Base-by-base conservation (phyloP, 2,329 filamentous ascomycete genomes). In the Myotisia sp. region DNA sequence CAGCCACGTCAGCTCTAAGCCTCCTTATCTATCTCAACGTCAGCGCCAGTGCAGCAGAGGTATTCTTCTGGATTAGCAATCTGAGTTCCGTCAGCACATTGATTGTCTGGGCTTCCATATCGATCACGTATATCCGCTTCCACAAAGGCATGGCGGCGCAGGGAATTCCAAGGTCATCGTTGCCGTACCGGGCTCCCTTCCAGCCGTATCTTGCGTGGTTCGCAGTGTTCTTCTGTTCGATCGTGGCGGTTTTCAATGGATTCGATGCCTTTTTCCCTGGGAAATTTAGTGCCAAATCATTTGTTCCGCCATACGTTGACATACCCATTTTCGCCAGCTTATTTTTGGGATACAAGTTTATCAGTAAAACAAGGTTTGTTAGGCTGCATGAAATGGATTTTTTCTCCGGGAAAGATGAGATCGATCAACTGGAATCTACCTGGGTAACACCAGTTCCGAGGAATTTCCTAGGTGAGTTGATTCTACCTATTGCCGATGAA, bases 141-240 rank as follows among this genome's bases (percentile, higher is more conserved):
- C 63, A 76, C 53, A 70, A 72, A 20, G 79, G 79, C 0, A 65
- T 79, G 34, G 58, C 65, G 26, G 74, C 65, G 0, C 79, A 84
- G 48, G 76, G 76, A 0, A 62, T 83, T 17, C 67, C 72, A 44
- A 67, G 77, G 4, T 64, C 72, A 20, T 65, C 63, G 0, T 55
- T 85, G 18, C 76, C 78, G 0, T 83, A 80, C 57, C 73, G 67
- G 42, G 71, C 71, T 0, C 65, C 64, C 35, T 62, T 70, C 21
- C 77, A 81, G 58, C 79, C 80, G 2, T 83, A 74, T 44, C 66
- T 69, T 0, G 76, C 78, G 0, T 84, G 67, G 49, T 74, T 75
- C 31, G 71, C 70, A 0, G 56, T 81, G 3, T 26, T 28, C 2
- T 36, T 48, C 62, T 66, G 39, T 44, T 68, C 64, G 45, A 58